Conservation (phyloP, 192 early-diverging fungal genomes). For the Backusella mclennaniae region DNA sequence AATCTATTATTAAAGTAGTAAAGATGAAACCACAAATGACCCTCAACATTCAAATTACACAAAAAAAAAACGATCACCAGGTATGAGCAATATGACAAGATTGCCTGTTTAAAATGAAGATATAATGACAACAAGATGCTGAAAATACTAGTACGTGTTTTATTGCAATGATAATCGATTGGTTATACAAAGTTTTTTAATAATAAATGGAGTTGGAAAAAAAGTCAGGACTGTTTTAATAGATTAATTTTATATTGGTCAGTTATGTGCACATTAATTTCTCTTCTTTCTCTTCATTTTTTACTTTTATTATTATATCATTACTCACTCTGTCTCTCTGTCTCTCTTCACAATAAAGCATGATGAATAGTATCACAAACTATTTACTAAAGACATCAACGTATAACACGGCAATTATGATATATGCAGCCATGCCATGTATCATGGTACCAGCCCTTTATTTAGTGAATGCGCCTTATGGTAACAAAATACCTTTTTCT, state of each 20-base stretch:
- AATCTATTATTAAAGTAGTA: not conserved
- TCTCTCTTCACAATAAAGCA: not conserved
- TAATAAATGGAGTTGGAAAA: not conserved
- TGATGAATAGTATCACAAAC: not conserved
- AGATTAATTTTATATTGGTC: not conserved
- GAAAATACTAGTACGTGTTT: not conserved
- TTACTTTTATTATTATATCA: not conserved
- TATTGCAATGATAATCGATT: not conserved
- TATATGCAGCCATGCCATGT: constrained; percentile 22
- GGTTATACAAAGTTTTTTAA: not conserved
- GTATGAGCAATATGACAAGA: not conserved
- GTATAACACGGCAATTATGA: not conserved
- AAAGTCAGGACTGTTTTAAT: not conserved
- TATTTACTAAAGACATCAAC: constrained; percentile 12
- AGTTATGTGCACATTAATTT: not conserved
- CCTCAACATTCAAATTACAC: not conserved
- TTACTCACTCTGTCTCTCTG: not conserved
- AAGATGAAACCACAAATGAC: not conserved
- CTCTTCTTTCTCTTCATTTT: not conserved
- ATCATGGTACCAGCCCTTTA: constrained; percentile 7
- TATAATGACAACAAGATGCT: not conserved
- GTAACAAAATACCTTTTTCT: constrained; percentile 14
- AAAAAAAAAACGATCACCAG: not conserved
- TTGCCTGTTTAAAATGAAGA: not conserved
- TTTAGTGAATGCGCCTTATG: constrained; percentile 31